Evolutionary conservation across 2,329 filamentous ascomycete species (phyloP), one percentile per base, ranked within the genome.

Genomic region (Microdochium nivale): DNA sequence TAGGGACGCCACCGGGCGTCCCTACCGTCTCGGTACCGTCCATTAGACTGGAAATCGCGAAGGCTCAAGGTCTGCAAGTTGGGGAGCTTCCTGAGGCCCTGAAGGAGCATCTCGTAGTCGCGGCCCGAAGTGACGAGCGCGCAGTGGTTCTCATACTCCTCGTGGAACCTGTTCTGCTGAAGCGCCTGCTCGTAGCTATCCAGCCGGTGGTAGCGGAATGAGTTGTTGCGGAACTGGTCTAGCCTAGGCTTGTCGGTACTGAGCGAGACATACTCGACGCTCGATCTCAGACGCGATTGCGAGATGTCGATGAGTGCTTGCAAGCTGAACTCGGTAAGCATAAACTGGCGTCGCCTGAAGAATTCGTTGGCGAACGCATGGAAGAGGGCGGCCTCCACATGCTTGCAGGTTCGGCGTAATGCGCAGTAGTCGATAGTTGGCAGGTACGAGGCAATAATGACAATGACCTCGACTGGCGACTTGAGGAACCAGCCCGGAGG

Each of bases 281-380:
- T 61, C 0, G 59, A 54, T 0, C 67, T 66, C 16, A 81, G 55
- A 0, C 70, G 68, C 19, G 68, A 72, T 3, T 59, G 60, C n/a
- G 78, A 73, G 33, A 81, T 79, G 59, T 77, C 68, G 63, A 77
- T 55, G 24, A 77, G 62, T 0, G 68, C 65, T 47, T 71, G 63
- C 5, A 79, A 62, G 53, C 82, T 86, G 56, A 71, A 65, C 32
- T 78, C 68, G 1, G 75, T 76, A 51, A 85, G 60, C 77, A 84
- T 83, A 65, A 86, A 87, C 60, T 86, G 82, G 59, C 78, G 80
- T 62, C 80, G 81, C 49, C 69, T 71, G 65, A 88, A 87, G 70
- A 84, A 87, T 55, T 85, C 81, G 24, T 69, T 69, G 25, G 76
- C 70, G 57, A 86, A 87, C 32, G 70, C 70, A 48, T 73, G 68